Conservation (phyloP, 2,329 filamentous ascomycete species). For the Trichoderma sp. region DNA sequence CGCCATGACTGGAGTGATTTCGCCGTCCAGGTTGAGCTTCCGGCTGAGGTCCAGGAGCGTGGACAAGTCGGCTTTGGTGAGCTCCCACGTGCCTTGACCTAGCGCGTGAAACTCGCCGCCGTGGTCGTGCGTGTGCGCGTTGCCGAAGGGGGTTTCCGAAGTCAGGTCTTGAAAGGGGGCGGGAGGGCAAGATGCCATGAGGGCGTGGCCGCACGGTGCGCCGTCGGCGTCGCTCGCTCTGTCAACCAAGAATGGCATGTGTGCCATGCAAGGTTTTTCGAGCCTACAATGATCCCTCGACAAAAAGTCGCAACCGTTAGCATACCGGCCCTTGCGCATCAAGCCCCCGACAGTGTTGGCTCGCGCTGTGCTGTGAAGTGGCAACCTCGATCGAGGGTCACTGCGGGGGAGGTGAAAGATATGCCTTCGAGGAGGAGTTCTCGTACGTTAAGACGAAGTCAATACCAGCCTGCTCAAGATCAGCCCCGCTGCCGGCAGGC, state of each 20-base stretch:
- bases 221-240: constrained; percentile 57
- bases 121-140: constrained; percentile 38
- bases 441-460: constrained; percentile 91
- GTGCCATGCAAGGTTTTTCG: constrained; percentile 90
- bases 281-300: constrained; percentile 58
- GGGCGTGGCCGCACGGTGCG: constrained; percentile 78
- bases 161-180: constrained; percentile 54
- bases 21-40: constrained; percentile 77
- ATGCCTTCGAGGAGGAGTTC: constrained; percentile 58
- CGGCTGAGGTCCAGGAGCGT: constrained; percentile 83
- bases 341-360: constrained; percentile 22
- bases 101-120: constrained; percentile 38
- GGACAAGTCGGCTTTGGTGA: constrained; percentile 71
- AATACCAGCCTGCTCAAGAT: constrained; percentile 81
- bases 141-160: constrained; percentile 53
- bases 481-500: constrained; percentile 46
- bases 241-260: constrained; percentile 76
- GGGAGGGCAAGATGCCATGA: constrained; percentile 91
- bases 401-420: constrained; percentile 63
- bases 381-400: constrained; percentile 29
- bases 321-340: constrained; percentile 30
- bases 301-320: constrained; percentile 45
- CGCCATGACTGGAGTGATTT: constrained; percentile 94
- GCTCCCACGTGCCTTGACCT: constrained; percentile 71
- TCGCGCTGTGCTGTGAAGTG: constrained; percentile 12